Percentiles rank a stretch among this genome's conserved stretches.
Conservation (phyloP, 1,284 basidiomycete species). For the Microbotryum lychnidis-dioicae region DNA sequence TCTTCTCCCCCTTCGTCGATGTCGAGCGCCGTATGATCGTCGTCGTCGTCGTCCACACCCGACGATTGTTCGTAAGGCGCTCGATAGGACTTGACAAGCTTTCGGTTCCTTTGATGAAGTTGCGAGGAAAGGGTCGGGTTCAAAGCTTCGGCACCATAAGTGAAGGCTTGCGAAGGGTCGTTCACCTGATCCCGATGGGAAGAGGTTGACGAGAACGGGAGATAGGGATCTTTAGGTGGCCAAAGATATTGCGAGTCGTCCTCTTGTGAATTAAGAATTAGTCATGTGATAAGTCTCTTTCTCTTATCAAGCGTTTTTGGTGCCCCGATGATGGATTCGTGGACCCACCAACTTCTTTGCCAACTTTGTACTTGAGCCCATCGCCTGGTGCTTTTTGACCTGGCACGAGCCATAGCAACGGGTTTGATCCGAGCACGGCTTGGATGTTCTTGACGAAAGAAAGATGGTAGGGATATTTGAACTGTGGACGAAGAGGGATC, state of each 20-base stretch:
- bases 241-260: constrained; percentile 43
- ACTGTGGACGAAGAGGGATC: constrained; percentile 41
- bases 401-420: constrained; percentile 75
- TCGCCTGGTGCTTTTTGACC: constrained; percentile 52
- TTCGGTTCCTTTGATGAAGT: neutral
- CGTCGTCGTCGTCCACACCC: neutral
- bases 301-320: constrained; percentile 5
- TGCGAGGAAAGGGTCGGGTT: constrained; percentile 9
- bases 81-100: neutral
- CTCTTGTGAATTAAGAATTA: constrained; percentile 37
- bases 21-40: neutral
- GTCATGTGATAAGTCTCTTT: constrained; percentile 8
- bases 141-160: constrained; percentile 58
- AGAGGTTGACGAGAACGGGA: constrained; percentile 9
- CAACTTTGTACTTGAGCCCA: constrained; percentile 68
- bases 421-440: constrained; percentile 65
- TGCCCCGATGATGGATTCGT: constrained; percentile 8
- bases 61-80: neutral
- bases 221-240: constrained; percentile 48
- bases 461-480: constrained; percentile 86
- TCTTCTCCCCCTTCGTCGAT: neutral
- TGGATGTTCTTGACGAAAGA: constrained; percentile 63
- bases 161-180: constrained; percentile 61
- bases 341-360: constrained; percentile 69
- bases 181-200: constrained; percentile 27